Conservation (phyloP, 2,329 filamentous ascomycete genomes). For the Zasmidium citrigriseum region DNA sequence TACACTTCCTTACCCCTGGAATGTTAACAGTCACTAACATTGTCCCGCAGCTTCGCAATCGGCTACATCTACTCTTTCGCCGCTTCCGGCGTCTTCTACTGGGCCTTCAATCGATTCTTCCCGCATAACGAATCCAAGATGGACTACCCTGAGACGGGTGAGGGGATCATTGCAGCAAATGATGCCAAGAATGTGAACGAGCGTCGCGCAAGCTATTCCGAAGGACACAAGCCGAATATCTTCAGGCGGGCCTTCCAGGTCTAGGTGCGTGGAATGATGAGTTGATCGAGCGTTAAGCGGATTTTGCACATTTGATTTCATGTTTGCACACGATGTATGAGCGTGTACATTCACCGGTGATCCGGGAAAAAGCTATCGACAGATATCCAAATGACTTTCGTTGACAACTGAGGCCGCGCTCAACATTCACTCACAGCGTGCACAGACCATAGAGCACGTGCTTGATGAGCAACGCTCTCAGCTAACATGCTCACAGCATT, state of each 20-base stretch:
- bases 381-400: neutral
- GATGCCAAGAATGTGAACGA: constrained; percentile 33
- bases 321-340: too few species aligned
- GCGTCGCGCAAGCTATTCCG: constrained; percentile 22
- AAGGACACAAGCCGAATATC: constrained; percentile 23
- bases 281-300: neutral
- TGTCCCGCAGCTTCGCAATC: constrained; percentile 37
- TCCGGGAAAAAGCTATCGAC: neutral
- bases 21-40: constrained; percentile 13
- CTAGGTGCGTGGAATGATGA: neutral
- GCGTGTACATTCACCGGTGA: neutral
- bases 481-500: neutral
- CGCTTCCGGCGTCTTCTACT: constrained; percentile 38
- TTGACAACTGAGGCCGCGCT: neutral
- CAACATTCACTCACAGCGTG: neutral
- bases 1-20: constrained; percentile 46
- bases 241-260: constrained; percentile 26
- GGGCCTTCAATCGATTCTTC: constrained; percentile 34
- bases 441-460: neutral
- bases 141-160: constrained; percentile 70
- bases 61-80: constrained; percentile 41
- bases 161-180: constrained; percentile 51
- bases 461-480: neutral
- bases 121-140: constrained; percentile 81
- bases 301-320: too few species aligned